Evolutionary conservation across 1,284 basidiomycete genomes (phyloP), one percentile per base, ranked within the genome.

Genomic region (Moesziomyces antarcticus): DNA sequence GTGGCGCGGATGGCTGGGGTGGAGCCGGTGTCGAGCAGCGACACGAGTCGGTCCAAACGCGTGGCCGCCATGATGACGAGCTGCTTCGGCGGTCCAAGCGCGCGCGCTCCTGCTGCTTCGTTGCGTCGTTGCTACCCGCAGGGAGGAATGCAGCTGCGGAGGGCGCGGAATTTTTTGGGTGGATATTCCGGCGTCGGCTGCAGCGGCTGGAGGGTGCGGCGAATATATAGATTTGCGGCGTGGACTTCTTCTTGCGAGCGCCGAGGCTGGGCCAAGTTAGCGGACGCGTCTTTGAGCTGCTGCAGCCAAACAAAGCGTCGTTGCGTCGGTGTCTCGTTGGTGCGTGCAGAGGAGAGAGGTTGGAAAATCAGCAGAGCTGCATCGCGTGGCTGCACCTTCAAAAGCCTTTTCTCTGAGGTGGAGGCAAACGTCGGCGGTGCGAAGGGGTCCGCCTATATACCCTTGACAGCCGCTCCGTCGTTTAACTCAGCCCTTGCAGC

Each of bases 21-120:
- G 30, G 93, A 94, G 50, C 94, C 94, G 46, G 92, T 92, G 85
- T 95, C 94, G 80, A 96, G 89, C 50, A 96, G 87, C 82, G 92
- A 89, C 79, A 96, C 91, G 86, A 96, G 90, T 84, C 93, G 89
- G 88, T 96, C 94, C 86, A 96, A 89, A 24, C 88, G 66, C 18
- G 77, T 78, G 2, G 74, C 71, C 8, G 77, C 66, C 52, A 74
- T 72, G 30, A 30, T 67, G 63, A 61, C 25, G 25, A 27, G 25
- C 25, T 49, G 48, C 30, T 33, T 13, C 30, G 30, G 30, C 13
- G 30, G 30, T 33, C 30, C 30, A 33, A 21, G 46, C 46, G 46
- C 46, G 21, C 43, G 20, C 20, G 18, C 5, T 27, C 25, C 25
- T 27, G 5, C 30, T 33, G 30, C 30, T 33, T 33, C 11, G 30